phyloP scores from a whole-genome alignment of 2,329 filamentous ascomycete species.

The Aspergillus sp. region DNA sequence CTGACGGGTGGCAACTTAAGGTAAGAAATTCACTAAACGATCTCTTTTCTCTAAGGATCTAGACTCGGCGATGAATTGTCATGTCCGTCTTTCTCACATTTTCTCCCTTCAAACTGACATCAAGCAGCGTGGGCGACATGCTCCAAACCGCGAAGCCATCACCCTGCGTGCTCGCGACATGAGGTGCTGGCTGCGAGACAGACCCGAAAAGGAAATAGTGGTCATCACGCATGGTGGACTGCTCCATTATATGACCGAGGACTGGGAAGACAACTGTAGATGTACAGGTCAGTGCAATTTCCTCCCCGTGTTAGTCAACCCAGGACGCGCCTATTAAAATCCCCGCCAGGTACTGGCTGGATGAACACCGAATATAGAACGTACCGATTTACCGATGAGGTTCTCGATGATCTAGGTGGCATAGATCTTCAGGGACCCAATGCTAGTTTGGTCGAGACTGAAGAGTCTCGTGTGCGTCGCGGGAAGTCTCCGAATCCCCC shows the following conservation, averaged over 20 bases:
- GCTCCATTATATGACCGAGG: conserved; percentile 17
- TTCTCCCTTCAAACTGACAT: background rate
- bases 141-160: background rate
- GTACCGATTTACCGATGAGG: background rate
- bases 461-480: background rate
- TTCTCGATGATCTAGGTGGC: background rate
- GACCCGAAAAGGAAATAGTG: conserved; percentile 15
- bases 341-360: background rate
- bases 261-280: conserved; percentile 1
- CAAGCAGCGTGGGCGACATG: background rate
- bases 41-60: background rate
- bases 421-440: background rate
- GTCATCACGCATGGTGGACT: conserved; percentile 17
- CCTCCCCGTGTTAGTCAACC: background rate
- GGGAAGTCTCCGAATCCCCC: background rate
- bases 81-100: too few relatives aligned
- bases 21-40: background rate
- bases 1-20: background rate
- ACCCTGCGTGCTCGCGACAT: conserved; percentile 6
- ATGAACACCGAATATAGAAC: background rate
- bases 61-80: too few relatives aligned
- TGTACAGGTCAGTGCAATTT: background rate
- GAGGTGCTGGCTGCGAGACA: conserved; percentile 11
- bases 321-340: background rate
- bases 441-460: background rate